Evolutionary conservation across 495 filamentous ascomycete genomes (phyloP), one percentile per base, ranked within the genome.

Genomic region (Penicillium silybi): DNA sequence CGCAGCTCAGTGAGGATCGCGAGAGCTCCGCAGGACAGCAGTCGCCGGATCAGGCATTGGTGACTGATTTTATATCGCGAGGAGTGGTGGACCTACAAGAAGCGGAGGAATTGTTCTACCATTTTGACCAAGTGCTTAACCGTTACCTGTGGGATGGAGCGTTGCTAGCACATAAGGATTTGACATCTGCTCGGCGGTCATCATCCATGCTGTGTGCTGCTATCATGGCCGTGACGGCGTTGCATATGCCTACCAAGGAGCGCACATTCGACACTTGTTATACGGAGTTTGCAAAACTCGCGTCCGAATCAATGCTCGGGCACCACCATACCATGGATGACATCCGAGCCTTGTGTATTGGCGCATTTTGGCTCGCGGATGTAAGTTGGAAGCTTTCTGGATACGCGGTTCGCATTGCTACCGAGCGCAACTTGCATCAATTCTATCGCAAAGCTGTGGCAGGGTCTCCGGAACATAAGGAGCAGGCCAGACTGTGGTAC

Each of bases 361-460:
- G 72, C 5, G 74, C 78, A 15, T 82, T 80, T 47, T 82, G 79
- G 79, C 69, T 82, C 46, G 70, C 72, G 8, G 77, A 78, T 57
- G 70, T 82, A 22, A 78, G 74, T 53, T 82, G 79, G 79, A 79
- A 77, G 46, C 61, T 79, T n/a, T 79, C 76, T 22, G 79, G 77
- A 3, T 76, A 78, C 53, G 78, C 78, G 3, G 76, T 82, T 6
- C 77, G 79, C n/a, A 79, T 80, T 46, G 77, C 77, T 1, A 80
- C 77, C 0, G 79, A 82, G 53, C 68, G 72, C 26, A 70, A 74
- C 35, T 58, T 82, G 5, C 77, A 78, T 40, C 73, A 72, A 43
- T 77, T 71, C 42, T 82, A 75, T 50, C 64, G 70, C 44, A 80
- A 76, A 55, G 76, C 77, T 13, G 62, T 75, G 7, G 67, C 72